These are phyloP conservation scores for Taiozyma sp. DNA, from an alignment of 1,139 yeast genomes.

Conservation along the genomic window DNA sequence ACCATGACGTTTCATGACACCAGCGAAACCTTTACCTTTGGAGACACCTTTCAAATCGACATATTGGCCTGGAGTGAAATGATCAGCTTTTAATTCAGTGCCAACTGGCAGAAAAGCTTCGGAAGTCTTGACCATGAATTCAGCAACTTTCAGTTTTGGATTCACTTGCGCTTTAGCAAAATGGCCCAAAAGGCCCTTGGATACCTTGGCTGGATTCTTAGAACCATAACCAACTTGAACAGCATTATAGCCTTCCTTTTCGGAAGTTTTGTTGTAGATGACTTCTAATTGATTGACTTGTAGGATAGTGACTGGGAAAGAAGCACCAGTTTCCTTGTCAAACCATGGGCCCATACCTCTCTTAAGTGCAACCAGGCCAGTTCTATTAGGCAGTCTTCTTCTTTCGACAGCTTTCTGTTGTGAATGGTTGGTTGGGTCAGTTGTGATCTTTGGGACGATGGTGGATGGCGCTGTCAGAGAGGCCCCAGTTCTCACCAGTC, in stretches of 20 bases:
- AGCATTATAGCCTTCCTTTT: conserved; percentile 74
- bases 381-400: conserved; percentile 65
- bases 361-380: conserved; percentile 82
- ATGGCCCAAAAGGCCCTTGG: conserved; percentile 69
- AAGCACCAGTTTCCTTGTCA: conserved; percentile 59
- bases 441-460: conserved; percentile 12
- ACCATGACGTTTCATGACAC: conserved; percentile 97
- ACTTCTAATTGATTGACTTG: conserved; percentile 91
- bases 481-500: conserved; percentile 31
- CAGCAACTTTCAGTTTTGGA: conserved; percentile 72
- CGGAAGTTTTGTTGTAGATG: conserved; percentile 60
- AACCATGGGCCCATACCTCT: conserved; percentile 90
- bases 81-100: conserved; percentile 75
- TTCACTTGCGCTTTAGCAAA: conserved; percentile 78
- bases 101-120: conserved; percentile 73
- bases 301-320: conserved; percentile 76
- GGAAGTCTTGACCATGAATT: conserved; percentile 71
- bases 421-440: conserved; percentile 39
- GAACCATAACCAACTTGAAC: conserved; percentile 87
- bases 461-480: conserved; percentile 43
- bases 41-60: conserved; percentile 77
- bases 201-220: conserved; percentile 56
- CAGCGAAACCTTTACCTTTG: conserved; percentile 97
- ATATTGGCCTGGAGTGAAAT: conserved; percentile 75
- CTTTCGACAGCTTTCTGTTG: conserved; percentile 56